phyloP scores from a whole-genome alignment of 2,329 filamentous ascomycete genomes.

The Graphiopsis chlorocephala region DNA sequence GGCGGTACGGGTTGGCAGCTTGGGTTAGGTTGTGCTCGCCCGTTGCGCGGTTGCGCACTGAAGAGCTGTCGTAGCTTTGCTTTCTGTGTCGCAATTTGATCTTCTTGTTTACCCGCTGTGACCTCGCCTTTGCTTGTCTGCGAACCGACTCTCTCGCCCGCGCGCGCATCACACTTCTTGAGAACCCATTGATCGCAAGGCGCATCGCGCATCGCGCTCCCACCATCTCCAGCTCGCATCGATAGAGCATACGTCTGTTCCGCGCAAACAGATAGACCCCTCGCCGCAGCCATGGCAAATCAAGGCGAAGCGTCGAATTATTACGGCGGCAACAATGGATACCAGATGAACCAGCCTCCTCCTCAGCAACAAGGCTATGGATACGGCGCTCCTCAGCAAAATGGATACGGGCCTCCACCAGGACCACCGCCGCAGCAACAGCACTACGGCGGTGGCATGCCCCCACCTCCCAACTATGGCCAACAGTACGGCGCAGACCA shows the following conservation, averaged over 20 bases:
- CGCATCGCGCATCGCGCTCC: not conserved
- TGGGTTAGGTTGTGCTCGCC: not conserved
- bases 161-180: not conserved
- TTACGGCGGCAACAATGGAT: constrained; percentile 27
- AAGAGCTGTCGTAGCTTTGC: not conserved
- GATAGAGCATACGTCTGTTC: not conserved
- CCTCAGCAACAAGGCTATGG: constrained; percentile 32
- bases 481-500: constrained; percentile 36
- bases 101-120: constrained; percentile 2
- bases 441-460: constrained; percentile 18
- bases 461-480: constrained; percentile 38
- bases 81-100: not conserved
- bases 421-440: constrained; percentile 17
- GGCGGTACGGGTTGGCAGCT: constrained; percentile 7
- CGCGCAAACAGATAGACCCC: not conserved
- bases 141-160: not conserved
- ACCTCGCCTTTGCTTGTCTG: not conserved
- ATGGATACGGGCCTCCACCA: constrained; percentile 11
- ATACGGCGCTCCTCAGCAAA: constrained; percentile 15
- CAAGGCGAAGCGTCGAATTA: constrained; percentile 38
- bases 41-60: not conserved
- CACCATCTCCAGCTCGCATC: not conserved
- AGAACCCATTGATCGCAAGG: not conserved
- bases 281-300: constrained; percentile 18
- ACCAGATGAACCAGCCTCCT: constrained; percentile 26